Evolutionary conservation across 1,284 basidiomycete species (phyloP), one percentile per base, ranked within the genome.

Genomic region (Sporisorium sorghi): DNA sequence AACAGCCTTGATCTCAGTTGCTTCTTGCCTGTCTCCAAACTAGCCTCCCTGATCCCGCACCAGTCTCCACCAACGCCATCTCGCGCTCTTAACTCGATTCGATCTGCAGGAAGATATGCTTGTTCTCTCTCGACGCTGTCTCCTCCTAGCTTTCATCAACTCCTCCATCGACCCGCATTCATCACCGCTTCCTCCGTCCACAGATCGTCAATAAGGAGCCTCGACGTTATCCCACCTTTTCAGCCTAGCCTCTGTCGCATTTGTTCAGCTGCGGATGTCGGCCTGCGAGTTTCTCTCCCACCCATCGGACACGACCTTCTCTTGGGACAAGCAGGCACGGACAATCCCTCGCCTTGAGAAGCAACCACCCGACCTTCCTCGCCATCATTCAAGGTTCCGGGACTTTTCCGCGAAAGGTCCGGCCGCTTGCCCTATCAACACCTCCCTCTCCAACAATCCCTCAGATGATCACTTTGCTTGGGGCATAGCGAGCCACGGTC

Each of bases 251-350:
- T 47, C 28, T 30, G 46, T 12, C 46, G 26, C 26, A 19, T 6
- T 47, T 30, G 14, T 23, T 11, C 6, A 19, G 47, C 35, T 49
- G 44, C 59, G 61, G 37, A 58, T 57, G 55, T 58, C 33, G 50
- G 40, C 33, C 19, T 59, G 52, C 47, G 47, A 55, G 12, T 30
- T 46, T 24, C 5, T 46, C 11, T 12, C 32, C 17, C 40, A 28
- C 24, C 7, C 21, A 15, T 7, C 47, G 15, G 37, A 15, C 42
- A 21, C 39, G n/a, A 24, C 9, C 24, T 51, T 32, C 35, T 26
- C 33, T 14, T 40, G 30, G 15, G 12, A 30, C 12, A 39, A 35
- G 10, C 6, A 12, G 7, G 32, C 24, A 15, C 19, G 28, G 1
- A 28, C 28, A n/a, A 19, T 14, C 40, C 10, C 23, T 5, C 32